phyloP scores from a whole-genome alignment of 1,284 basidiomycete genomes.

The Ustilago trichophora region DNA sequence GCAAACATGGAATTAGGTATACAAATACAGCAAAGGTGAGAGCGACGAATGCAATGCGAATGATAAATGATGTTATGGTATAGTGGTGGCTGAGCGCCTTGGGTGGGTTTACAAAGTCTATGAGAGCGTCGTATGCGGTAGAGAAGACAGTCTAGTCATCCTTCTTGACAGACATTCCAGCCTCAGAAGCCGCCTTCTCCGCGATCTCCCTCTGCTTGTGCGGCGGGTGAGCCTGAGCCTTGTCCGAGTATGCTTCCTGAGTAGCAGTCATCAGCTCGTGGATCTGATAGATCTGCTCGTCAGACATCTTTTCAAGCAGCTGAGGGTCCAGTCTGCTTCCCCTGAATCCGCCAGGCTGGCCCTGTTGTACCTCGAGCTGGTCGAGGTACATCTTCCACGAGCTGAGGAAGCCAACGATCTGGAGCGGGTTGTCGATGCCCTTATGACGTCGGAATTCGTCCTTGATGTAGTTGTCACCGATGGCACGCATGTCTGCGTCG shows the following conservation, averaged over 20 bases:
- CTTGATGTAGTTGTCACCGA: slow-evolving; percentile 66
- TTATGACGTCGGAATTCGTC: slow-evolving; percentile 63
- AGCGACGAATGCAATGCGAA: slow-evolving; percentile 21
- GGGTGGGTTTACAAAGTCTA: too few species aligned
- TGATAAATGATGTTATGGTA: neutral
- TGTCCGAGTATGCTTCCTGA: slow-evolving; percentile 53
- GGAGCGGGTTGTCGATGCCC: slow-evolving; percentile 61
- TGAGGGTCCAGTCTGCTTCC: slow-evolving; percentile 51
- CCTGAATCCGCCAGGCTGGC: slow-evolving; percentile 31
- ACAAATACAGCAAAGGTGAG: slow-evolving; percentile 29
- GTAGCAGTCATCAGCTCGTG: slow-evolving; percentile 63
- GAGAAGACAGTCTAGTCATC: slow-evolving; percentile 4
- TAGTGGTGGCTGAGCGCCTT: too few species aligned
- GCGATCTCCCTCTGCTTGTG: slow-evolving; percentile 28
- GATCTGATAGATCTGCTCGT: slow-evolving; percentile 67
- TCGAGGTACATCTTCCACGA: slow-evolving; percentile 67
- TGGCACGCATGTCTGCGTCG: slow-evolving; percentile 62
- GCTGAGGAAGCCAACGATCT: slow-evolving; percentile 64
- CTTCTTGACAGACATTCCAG: slow-evolving; percentile 43
- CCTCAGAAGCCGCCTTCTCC: slow-evolving; percentile 37
- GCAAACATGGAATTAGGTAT: too few species aligned
- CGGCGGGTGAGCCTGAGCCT: slow-evolving; percentile 44
- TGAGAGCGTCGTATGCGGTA: too few species aligned
- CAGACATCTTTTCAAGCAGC: slow-evolving; percentile 60
- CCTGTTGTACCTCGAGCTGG: slow-evolving; percentile 49